Evolutionary conservation across 169 alveolate genomes (phyloP).

Genomic region (Perkinsus olseni): DNA sequence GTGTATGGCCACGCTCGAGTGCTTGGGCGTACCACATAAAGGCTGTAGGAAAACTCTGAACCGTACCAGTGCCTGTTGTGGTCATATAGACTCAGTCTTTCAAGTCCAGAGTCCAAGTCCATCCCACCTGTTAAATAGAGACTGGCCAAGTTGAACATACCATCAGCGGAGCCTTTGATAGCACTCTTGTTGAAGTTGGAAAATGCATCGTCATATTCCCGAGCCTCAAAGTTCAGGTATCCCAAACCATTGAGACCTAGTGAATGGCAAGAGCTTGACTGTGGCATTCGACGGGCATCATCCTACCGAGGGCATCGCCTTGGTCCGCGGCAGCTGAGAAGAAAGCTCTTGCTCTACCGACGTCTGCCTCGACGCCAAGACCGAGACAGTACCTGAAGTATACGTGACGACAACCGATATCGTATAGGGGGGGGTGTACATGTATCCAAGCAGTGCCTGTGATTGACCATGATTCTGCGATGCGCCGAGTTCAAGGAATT

Average conservation of each 20-base stretch:
- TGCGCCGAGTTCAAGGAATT: constrained; percentile 33
- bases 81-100: neutral
- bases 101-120: neutral
- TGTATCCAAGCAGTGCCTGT: constrained; percentile 37
- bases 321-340: constrained; percentile 14
- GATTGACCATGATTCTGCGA: constrained; percentile 20
- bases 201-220: constrained; percentile 31
- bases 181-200: constrained; percentile 40
- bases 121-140: constrained; percentile 22
- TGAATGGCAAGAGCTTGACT: constrained; percentile 12
- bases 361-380: constrained; percentile 31
- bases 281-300: neutral
- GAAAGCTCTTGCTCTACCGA: constrained; percentile 10
- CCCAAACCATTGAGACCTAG: constrained; percentile 43
- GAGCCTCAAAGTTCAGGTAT: constrained; percentile 29
- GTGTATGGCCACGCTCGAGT: constrained; percentile 42
- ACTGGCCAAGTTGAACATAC: constrained; percentile 43
- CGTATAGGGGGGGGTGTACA: constrained; percentile 14
- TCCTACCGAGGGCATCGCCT: constrained; percentile 20
- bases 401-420: neutral
- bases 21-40: constrained; percentile 39
- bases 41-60: constrained; percentile 29
- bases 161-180: constrained; percentile 33
- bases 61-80: constrained; percentile 15
- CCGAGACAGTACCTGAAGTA: constrained; percentile 20